These are phyloP conservation scores for Wallemia ichthyophaga DNA, from an alignment of 1,284 basidiomycete genomes.

Conservation along the genomic window DNA sequence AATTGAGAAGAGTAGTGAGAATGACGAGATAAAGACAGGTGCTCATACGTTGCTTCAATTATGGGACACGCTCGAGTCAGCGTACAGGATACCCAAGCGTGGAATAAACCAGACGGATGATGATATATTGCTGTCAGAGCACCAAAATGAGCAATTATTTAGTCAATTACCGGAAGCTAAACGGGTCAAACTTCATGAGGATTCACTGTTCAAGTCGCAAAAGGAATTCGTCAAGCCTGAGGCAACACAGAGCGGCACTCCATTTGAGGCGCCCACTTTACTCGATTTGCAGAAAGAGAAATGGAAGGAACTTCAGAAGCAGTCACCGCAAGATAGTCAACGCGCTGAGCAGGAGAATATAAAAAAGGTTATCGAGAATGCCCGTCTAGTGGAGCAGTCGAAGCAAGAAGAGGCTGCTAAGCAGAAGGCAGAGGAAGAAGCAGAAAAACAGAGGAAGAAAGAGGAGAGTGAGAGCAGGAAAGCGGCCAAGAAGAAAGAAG, in stretches of 20 bases:
- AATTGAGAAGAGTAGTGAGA: slow-evolving; percentile 21
- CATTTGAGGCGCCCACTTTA: slow-evolving; percentile 10
- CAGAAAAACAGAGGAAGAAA: slow-evolving; percentile 12
- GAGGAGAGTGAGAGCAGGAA: slow-evolving; percentile 11
- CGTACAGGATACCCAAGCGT: slow-evolving; percentile 58
- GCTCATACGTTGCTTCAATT: slow-evolving; percentile 35
- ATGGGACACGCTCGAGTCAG: slow-evolving; percentile 43
- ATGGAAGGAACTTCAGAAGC: slow-evolving; percentile 20
- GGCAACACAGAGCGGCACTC: slow-evolving; percentile 5
- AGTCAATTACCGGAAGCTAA: slow-evolving; percentile 3
- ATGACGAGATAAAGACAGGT: slow-evolving; percentile 25
- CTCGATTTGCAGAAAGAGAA: slow-evolving; percentile 2
- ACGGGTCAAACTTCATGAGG: slow-evolving; percentile 5
- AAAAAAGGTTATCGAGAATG: neutral
- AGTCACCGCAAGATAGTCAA: slow-evolving; percentile 16
- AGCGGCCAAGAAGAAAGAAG: slow-evolving; percentile 13
- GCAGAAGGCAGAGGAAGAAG: slow-evolving; percentile 8
- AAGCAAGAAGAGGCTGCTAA: slow-evolving; percentile 2
- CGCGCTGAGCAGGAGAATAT: slow-evolving; percentile 11
- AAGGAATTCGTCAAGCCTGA: slow-evolving; percentile 6
- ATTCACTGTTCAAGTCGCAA: slow-evolving; percentile 1
- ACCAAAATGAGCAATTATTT: slow-evolving; percentile 2
- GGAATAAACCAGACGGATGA: slow-evolving; percentile 13
- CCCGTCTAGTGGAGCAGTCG: neutral
- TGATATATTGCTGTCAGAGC: neutral